Percentiles rank a stretch among this genome's conserved stretches.
These are phyloP conservation scores for Ceratobasidium sp. DNA, from an alignment of 1,284 basidiomycete genomes.

Conservation along the genomic window DNA sequence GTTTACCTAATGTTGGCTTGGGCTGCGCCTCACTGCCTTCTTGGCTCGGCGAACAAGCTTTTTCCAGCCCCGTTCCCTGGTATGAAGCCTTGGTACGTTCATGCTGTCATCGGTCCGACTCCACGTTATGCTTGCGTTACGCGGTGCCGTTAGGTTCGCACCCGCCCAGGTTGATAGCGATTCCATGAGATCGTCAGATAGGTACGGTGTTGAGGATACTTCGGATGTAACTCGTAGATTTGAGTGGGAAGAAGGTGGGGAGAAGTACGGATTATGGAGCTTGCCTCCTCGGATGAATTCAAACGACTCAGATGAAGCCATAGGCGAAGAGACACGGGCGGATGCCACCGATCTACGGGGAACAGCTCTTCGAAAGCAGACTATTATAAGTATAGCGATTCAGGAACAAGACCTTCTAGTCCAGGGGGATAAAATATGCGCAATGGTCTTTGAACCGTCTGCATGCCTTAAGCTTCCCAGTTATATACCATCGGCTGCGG, in stretches of 20 bases:
- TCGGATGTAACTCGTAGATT: background rate
- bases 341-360: background rate
- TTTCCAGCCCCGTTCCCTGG: constrained; percentile 7
- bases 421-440: too few species aligned
- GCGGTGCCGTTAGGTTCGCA: background rate
- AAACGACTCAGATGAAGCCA: background rate
- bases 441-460: too few species aligned
- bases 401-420: background rate
- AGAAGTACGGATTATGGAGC: constrained; percentile 30
- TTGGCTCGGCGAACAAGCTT: constrained; percentile 13
- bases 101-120: background rate
- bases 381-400: background rate
- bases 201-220: background rate
- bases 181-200: background rate
- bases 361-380: background rate
- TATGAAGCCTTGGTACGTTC: background rate
- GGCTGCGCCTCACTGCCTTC: background rate
- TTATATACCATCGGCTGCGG: background rate
- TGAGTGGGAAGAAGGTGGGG: constrained; percentile 8
- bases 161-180: constrained; percentile 5
- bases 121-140: background rate
- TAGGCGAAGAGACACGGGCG: background rate
- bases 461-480: too few species aligned
- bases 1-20: background rate
- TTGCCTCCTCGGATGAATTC: constrained; percentile 26